Evolutionary conservation across 108 stramenopile genomes (phyloP).

Genomic region (Cylindrotheca fusiformis): DNA sequence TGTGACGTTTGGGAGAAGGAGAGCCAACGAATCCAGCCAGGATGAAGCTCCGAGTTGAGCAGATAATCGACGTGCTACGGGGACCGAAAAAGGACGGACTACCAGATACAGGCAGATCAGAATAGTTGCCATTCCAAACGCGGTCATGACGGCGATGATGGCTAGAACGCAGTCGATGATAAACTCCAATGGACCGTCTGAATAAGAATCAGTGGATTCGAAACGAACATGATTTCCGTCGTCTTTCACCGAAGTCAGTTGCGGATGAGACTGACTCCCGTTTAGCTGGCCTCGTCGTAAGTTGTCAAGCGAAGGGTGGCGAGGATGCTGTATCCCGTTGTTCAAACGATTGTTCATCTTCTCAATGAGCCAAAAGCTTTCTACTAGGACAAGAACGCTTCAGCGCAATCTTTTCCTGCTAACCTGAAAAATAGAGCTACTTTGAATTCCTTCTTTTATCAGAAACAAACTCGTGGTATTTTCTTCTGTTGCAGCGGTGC

Average conservation of each 20-base stretch:
- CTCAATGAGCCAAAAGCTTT: not conserved
- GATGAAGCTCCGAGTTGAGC: slow-evolving; percentile 34
- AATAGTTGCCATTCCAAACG: slow-evolving; percentile 38
- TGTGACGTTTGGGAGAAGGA: slow-evolving; percentile 61
- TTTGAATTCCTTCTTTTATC: no score
- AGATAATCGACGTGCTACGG: slow-evolving; percentile 48
- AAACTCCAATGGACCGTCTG: not conserved
- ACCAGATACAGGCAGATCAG: slow-evolving; percentile 41
- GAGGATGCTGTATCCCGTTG: not conserved
- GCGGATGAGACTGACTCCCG: slow-evolving; percentile 19
- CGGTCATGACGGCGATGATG: slow-evolving; percentile 24
- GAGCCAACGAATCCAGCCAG: slow-evolving; percentile 60
- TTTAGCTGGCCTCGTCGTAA: slow-evolving; percentile 15
- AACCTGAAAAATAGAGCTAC: no score
- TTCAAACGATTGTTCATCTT: slow-evolving; percentile 6
- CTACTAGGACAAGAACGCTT: not conserved
- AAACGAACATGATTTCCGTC: slow-evolving; percentile 8
- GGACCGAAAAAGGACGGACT: slow-evolving; percentile 56
- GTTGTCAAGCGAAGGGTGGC: slow-evolving; percentile 32
- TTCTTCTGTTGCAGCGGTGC: no score
- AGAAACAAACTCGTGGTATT: no score
- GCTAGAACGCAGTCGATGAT: slow-evolving; percentile 13
- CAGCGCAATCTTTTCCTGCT: not conserved
- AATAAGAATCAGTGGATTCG: not conserved
- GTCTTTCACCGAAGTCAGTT: not conserved